Evolutionary conservation across 2,329 filamentous ascomycete species (phyloP).

Genomic region (Stagonosporopsis rhizophila): DNA sequence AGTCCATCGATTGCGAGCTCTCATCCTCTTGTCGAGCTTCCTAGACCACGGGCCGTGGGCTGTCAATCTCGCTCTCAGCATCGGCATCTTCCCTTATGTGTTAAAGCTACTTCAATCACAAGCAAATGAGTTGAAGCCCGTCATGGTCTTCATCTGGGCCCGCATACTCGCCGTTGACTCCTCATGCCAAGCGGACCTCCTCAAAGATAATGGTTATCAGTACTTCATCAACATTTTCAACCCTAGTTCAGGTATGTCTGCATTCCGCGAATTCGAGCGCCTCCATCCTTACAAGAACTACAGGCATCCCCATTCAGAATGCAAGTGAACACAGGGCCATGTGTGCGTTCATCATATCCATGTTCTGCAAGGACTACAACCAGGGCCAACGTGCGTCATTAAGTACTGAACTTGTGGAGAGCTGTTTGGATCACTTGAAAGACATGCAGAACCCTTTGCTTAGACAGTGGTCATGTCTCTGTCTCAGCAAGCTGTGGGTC

Average conservation of each 20-base stretch:
- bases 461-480: constrained; percentile 94
- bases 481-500: constrained; percentile 92
- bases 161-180: constrained; percentile 93
- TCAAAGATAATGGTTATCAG: constrained; percentile 96
- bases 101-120: constrained; percentile 95
- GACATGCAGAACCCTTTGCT: constrained; percentile 88
- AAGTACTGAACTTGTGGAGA: constrained; percentile 87
- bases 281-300: constrained; percentile 17
- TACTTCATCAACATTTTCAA: constrained; percentile 96
- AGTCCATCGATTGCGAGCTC: constrained; percentile 86
- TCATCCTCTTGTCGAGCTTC: constrained; percentile 92
- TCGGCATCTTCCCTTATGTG: constrained; percentile 99
- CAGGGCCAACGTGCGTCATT: constrained; percentile 92
- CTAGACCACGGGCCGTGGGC: constrained; percentile 97
- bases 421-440: constrained; percentile 81
- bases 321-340: constrained; percentile 95
- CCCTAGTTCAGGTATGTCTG: constrained; percentile 67
- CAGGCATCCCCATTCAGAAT: constrained; percentile 80
- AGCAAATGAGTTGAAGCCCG: constrained; percentile 90
- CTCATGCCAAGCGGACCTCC: constrained; percentile 88
- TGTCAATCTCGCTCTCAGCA: constrained; percentile 95
- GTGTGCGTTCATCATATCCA: constrained; percentile 97
- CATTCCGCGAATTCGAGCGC: not conserved
- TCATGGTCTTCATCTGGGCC: constrained; percentile 99
- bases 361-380: constrained; percentile 94